Conservation (phyloP, 176 grass and related monocot species). For the Avena insularis region DNA sequence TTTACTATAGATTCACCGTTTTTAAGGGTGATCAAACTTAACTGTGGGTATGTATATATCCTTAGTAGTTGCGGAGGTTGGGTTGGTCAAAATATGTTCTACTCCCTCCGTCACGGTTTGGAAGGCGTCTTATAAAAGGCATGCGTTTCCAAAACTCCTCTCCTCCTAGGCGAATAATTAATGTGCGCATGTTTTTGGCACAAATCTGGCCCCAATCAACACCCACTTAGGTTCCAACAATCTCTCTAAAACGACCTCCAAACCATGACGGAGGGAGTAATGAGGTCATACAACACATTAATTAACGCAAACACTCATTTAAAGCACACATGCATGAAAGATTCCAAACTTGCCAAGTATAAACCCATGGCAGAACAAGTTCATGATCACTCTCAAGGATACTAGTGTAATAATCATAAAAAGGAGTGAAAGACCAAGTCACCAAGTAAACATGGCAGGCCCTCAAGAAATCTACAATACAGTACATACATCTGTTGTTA, state of each 20-base stretch:
- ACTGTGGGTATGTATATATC: background rate
- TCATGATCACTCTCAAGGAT: background rate
- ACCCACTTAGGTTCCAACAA: too few species aligned
- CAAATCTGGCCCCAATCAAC: too few species aligned
- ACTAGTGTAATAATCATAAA: background rate
- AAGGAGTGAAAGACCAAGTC: background rate
- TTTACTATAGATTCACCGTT: background rate
- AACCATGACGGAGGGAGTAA: too few species aligned
- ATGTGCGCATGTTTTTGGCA: too few species aligned
- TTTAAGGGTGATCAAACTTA: background rate
- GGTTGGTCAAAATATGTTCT: background rate
- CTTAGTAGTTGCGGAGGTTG: background rate
- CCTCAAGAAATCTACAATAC: slow-evolving; percentile 33
- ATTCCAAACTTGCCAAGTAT: background rate
- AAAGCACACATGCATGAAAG: background rate
- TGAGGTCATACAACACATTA: background rate
- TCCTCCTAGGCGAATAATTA: too few species aligned
- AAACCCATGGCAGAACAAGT: background rate
- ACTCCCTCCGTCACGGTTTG: too few species aligned
- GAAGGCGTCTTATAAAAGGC: too few species aligned
- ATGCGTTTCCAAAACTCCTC: too few species aligned
- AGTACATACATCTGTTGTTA: background rate
- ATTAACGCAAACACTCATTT: background rate
- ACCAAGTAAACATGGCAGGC: slow-evolving; percentile 42
- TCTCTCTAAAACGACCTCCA: too few species aligned